Percentiles rank a stretch among this genome's conserved stretches.
Evolutionary conservation across 768 basidiomycete species (phyloP).

Genomic region (Boletus vermiculosoides): DNA sequence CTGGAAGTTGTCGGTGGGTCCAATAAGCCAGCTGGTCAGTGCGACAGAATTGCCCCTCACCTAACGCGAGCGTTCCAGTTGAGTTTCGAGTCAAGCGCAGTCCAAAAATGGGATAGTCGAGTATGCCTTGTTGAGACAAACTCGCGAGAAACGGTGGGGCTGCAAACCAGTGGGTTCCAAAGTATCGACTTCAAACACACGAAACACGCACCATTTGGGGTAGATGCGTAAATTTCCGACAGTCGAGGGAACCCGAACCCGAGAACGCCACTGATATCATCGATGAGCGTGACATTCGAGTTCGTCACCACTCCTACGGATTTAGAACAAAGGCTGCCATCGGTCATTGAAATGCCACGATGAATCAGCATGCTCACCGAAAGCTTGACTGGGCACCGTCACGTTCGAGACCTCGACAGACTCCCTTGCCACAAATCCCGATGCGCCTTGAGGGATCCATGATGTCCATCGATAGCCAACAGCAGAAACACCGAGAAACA

Average conservation of each 20-base stretch:
- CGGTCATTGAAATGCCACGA: not conserved
- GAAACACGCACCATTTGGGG: slow-evolving; percentile 47
- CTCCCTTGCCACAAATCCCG: slow-evolving; percentile 72
- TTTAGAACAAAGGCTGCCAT: not conserved
- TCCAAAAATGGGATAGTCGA: slow-evolving; percentile 79
- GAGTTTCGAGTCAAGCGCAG: slow-evolving; percentile 58
- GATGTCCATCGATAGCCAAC: not conserved
- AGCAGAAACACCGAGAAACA: slow-evolving; percentile 4
- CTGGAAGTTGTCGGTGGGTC: slow-evolving; percentile 36
- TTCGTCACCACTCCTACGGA: slow-evolving; percentile 55
- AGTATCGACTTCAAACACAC: not conserved
- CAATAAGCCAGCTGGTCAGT: not conserved
- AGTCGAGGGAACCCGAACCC: slow-evolving; percentile 77
- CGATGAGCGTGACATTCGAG: slow-evolving; percentile 60
- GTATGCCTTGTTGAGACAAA: slow-evolving; percentile 58
- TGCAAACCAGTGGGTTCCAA: slow-evolving; percentile 24
- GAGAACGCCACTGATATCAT: slow-evolving; percentile 67
- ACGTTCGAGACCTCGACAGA: slow-evolving; percentile 59
- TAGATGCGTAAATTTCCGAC: slow-evolving; percentile 51
- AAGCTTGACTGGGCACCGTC: slow-evolving; percentile 57
- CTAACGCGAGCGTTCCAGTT: slow-evolving; percentile 63
- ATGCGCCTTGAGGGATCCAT: slow-evolving; percentile 44
- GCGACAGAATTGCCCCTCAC: slow-evolving; percentile 32
- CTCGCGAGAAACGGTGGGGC: slow-evolving; percentile 67
- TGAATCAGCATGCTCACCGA: slow-evolving; percentile 48